These are phyloP conservation scores for Xylaria sp. DNA, from an alignment of 2,329 filamentous ascomycete genomes.

Conservation along the genomic window DNA sequence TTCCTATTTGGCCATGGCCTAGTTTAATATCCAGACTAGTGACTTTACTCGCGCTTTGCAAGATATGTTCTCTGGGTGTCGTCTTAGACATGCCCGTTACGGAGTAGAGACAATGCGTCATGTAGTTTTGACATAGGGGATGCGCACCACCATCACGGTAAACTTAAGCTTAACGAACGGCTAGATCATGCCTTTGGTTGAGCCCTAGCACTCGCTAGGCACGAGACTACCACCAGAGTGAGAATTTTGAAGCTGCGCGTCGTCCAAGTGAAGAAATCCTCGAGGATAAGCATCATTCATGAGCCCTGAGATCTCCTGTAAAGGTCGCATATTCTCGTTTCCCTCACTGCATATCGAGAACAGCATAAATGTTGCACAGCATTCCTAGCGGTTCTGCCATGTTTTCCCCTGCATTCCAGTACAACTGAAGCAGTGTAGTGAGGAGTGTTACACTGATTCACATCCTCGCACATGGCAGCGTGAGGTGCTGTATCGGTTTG, in stretches of 20 bases:
- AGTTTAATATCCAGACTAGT: background rate
- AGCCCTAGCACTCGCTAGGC: background rate
- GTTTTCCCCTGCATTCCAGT: background rate
- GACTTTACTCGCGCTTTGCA: background rate
- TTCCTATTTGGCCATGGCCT: constrained; percentile 30
- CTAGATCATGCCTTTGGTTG: background rate
- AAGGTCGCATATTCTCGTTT: background rate
- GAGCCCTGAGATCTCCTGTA: background rate
- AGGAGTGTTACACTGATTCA: constrained; percentile 11
- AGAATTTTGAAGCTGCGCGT: background rate
- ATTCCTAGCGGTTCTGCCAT: background rate
- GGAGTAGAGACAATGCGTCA: background rate
- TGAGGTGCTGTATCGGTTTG: constrained; percentile 21
- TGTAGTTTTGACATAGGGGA: background rate
- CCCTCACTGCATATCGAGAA: background rate
- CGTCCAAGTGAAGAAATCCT: background rate
- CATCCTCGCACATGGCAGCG: constrained; percentile 29
- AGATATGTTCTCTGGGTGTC: background rate
- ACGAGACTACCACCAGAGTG: background rate
- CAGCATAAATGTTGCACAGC: background rate
- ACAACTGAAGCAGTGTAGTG: background rate
- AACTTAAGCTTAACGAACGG: background rate
- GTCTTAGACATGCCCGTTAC: background rate
- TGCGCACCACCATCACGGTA: background rate
- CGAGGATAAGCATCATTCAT: background rate